These are phyloP conservation scores for Lachancea nothofagi DNA, from an alignment of 805 yeast genomes.

Conservation along the genomic window DNA sequence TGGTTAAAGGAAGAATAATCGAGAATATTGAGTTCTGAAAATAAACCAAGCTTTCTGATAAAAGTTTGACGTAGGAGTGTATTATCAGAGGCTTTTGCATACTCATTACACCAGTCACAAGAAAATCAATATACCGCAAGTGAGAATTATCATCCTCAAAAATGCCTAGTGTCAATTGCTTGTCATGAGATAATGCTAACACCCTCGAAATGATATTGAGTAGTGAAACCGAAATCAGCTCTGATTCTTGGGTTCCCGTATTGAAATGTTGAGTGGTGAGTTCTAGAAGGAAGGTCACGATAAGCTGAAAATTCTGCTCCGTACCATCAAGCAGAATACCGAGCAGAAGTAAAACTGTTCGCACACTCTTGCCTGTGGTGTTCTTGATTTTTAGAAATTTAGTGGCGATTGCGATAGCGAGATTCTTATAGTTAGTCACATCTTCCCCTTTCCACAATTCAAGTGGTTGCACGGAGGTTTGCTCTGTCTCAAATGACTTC, in stretches of 20 bases:
- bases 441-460: conserved; percentile 36
- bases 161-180: conserved; percentile 29
- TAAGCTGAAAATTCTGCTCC: conserved; percentile 46
- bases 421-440: conserved; percentile 56
- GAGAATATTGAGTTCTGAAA: conserved; percentile 49
- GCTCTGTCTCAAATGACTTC: conserved; percentile 50
- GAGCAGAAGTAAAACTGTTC: conserved; percentile 41
- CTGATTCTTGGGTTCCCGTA: conserved; percentile 22
- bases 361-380: conserved; percentile 36
- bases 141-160: conserved; percentile 30
- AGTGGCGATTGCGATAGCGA: conserved; percentile 42
- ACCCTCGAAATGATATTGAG: conserved; percentile 31
- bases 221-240: conserved; percentile 31
- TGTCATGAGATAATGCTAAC: conserved; percentile 27
- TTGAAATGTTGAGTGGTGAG: conserved; percentile 30
- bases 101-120: conserved; percentile 44
- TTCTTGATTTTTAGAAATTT: conserved; percentile 39
- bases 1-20: conserved; percentile 49
- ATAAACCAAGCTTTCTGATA: conserved; percentile 47
- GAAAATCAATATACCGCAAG: conserved; percentile 38
- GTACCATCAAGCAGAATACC: conserved; percentile 49
- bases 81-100: conserved; percentile 38
- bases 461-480: conserved; percentile 46
- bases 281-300: conserved; percentile 39
- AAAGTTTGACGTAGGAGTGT: conserved; percentile 36